Base-by-base conservation (phyloP, 257 asterid species). In the Nicotiana undulata region DNA sequence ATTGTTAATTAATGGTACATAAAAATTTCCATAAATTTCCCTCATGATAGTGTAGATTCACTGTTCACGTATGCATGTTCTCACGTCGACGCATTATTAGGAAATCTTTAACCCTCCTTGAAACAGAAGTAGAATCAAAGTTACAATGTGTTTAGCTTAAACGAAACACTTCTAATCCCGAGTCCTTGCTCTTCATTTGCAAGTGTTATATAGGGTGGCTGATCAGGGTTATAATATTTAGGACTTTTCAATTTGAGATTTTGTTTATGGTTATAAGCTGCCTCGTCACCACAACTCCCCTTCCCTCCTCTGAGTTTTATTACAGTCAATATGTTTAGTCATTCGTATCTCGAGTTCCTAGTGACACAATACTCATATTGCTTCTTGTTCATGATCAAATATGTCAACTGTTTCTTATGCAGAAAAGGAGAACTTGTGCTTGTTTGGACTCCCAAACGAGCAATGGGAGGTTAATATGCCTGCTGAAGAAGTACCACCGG, bases 401-500 rank as follows among this genome's bases (percentile, higher is more conserved):
- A 40, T 80, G 51, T 68, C 28, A 2, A 34, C 56, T 63, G 20
- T 44, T 63, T 17, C 40, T 24, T 81, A 44, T 77, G 70, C 84
- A 83, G 89, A 85, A 75, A 86, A 88, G 84, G 87, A 88, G 86
- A 85, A 88, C 58, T 82, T 88, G 80, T 85, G 91, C 82, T 67
- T 88, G 81, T 85, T 84, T 80, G 91, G 89, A 34, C 79, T 82
- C 68, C 86, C 91, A 65, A 80, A 82, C 40, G 90, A 84, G 82
- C 85, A 49, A 29, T 86, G 89, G 91, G 90, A 78, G 81, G 89
- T 88, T 22, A 86, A 80, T 82, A 77, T 86, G 59, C 91, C 89
- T 8, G 88, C 88, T 26, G 88, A 88, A 37, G 89, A 88, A 76
- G 84, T 85, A 34, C 92, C 92, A 77, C 89, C 89, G 12, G 86